Percentiles rank a stretch among this genome's conserved stretches.
Conservation (phyloP, 495 filamentous ascomycete species). For the Talaromyces ruber region DNA sequence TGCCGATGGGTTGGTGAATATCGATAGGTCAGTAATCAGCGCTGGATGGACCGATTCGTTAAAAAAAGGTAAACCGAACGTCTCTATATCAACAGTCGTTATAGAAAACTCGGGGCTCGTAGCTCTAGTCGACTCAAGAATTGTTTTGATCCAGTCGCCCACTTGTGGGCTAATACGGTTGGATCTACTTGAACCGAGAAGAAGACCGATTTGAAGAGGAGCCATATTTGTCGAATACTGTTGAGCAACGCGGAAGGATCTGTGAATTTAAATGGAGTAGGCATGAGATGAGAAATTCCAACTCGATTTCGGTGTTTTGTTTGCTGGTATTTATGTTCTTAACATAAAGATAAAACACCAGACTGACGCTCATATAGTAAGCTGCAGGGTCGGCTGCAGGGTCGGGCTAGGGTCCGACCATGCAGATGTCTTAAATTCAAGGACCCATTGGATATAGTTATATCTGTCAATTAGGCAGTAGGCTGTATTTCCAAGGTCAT, state of each 20-base stretch:
- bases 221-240: not conserved
- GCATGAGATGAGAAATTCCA: no score
- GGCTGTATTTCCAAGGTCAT: no score
- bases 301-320: not conserved
- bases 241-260: not conserved
- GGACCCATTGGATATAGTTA: not conserved
- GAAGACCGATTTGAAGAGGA: constrained; percentile 3
- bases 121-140: not conserved
- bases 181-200: not conserved
- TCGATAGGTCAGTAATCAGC: constrained; percentile 2
- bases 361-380: not conserved
- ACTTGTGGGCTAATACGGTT: not conserved
- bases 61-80: not conserved
- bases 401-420: not conserved
- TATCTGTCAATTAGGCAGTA: not conserved
- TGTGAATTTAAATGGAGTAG: not conserved
- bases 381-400: constrained; percentile 1
- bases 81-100: not conserved
- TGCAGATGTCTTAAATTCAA: not conserved
- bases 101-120: not conserved
- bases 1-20: not conserved
- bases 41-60: not conserved
- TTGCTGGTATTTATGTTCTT: not conserved
- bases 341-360: not conserved
- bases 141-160: not conserved